Evolutionary conservation across 2,329 filamentous ascomycete genomes (phyloP).

Genomic region (Penicillium sp.): DNA sequence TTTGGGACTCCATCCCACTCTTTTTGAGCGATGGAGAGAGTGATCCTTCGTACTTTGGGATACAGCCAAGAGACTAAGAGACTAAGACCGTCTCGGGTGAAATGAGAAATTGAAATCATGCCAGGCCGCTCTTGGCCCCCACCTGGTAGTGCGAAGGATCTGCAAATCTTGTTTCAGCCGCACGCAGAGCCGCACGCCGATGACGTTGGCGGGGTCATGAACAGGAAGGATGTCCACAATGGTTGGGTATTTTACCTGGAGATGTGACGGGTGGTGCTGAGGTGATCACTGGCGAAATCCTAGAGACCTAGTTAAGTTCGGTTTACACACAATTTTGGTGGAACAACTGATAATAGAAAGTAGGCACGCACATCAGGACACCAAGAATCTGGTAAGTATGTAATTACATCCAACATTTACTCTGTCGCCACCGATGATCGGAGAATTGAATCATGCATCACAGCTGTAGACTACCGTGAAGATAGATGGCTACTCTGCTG

Average conservation of each 20-base stretch:
- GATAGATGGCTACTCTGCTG: slow-evolving; percentile 21
- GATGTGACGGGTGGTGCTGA: background rate
- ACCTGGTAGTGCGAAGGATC: background rate
- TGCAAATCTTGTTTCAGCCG: slow-evolving; percentile 2
- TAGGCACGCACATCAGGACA: background rate
- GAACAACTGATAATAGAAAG: background rate
- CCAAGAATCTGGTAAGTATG: background rate
- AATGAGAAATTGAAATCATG: background rate
- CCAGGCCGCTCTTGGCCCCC: background rate
- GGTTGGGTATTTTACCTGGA: background rate
- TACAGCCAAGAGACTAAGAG: background rate
- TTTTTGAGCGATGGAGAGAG: background rate
- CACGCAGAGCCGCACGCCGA: slow-evolving; percentile 3
- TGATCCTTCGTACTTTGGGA: background rate
- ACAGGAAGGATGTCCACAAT: background rate
- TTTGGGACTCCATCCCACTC: background rate
- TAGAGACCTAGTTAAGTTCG: background rate
- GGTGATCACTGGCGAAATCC: background rate
- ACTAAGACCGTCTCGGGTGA: background rate
- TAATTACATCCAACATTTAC: background rate
- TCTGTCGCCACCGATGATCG: background rate
- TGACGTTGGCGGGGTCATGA: background rate
- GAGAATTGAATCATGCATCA: background rate
- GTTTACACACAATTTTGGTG: background rate
- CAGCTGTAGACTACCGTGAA: slow-evolving; percentile 13